A percentile compares a stretch with the other conserved stretches of the same genome.
These are phyloP conservation scores for Aspergillus caelatus DNA, from an alignment of 2,329 filamentous ascomycete genomes.

Conservation along the genomic window DNA sequence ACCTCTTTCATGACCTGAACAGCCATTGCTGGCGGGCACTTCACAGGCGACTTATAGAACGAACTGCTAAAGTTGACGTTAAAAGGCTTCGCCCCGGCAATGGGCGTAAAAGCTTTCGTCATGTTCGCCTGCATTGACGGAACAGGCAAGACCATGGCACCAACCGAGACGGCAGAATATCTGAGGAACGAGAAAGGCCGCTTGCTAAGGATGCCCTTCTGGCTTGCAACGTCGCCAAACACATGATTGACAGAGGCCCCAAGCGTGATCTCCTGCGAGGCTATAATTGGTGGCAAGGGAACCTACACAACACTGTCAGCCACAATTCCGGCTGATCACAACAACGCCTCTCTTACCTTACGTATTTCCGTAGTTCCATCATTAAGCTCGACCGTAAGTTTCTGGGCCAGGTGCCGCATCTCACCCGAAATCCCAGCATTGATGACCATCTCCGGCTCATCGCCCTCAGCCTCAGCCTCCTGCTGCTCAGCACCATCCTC, in stretches of 20 bases:
- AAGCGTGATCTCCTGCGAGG: slow-evolving; percentile 33
- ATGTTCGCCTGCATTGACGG: slow-evolving; percentile 33
- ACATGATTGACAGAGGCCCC: slow-evolving; percentile 35
- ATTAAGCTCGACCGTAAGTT: slow-evolving; percentile 25
- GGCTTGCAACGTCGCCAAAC: slow-evolving; percentile 29
- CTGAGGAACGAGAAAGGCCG: slow-evolving; percentile 36
- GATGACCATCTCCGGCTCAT: slow-evolving; percentile 31
- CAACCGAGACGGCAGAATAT: slow-evolving; percentile 32
- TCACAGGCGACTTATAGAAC: slow-evolving; percentile 32
- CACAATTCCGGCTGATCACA: neutral
- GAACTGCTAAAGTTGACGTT: slow-evolving; percentile 31
- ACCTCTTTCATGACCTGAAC: slow-evolving; percentile 37
- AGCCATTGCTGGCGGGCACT: slow-evolving; percentile 33
- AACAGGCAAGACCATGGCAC: slow-evolving; percentile 35
- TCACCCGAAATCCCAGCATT: slow-evolving; percentile 36
- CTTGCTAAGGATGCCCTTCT: slow-evolving; percentile 31
- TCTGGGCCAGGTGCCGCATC: slow-evolving; percentile 27
- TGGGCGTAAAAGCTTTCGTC: slow-evolving; percentile 32
- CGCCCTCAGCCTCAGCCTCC: slow-evolving; percentile 5
- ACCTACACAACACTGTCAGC: slow-evolving; percentile 28
- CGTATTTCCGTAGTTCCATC: slow-evolving; percentile 30
- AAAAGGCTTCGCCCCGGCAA: slow-evolving; percentile 38
- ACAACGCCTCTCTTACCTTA: slow-evolving; percentile 24
- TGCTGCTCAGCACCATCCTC: slow-evolving; percentile 16
- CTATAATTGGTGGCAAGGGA: slow-evolving; percentile 31